Base-by-base conservation (phyloP, 1,284 basidiomycete species). In the Cronartium ribicola region DNA sequence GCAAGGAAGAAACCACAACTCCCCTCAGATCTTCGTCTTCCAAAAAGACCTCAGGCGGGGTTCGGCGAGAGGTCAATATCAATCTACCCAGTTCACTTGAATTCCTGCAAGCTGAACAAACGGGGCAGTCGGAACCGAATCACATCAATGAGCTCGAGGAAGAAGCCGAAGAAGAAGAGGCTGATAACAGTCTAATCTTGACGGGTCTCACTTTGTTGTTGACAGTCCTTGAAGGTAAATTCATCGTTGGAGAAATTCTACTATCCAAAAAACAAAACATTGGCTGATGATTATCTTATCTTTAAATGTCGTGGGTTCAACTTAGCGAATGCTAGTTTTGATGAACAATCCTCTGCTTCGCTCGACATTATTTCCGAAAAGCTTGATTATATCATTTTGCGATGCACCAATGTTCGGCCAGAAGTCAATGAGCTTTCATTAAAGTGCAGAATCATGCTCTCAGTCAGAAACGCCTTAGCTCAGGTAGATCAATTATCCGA, bases 361-460 rank as follows among this genome's bases (percentile, higher is more conserved):
- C 40, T 71, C 46, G 22, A 51, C 8, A 62, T 63, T n/a, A 71
- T 71, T 39, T 64, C 69, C 36, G 61, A 11, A 5, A 36, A 55
- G 10, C 43, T 71, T 29, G 62, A 71, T 36, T 39, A 63, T 17
- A 20, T 71, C 7, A n/a, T 71, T 36, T 40, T 71, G 37, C 55
- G 37, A 44, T 55, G 37, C 29, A 14, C 66, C 3, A 44, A 29
- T 22, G 41, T 69, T 11, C 37, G 57, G 4, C 36, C 61, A 2
- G 62, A 71, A 36, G 29, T 71, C 13, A 41, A 71, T 22, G 69
- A 71, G 13, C 22, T 71, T 22, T 60, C 44, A 20, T 51, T 71
- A 20, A 71, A 64, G 46, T 48, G 69, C 44, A 44, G 69, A 14
- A 46, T 71, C 1, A 62, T 71, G 37, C 60, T 71, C 20, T 71